A percentile compares a stretch with the other conserved stretches of the same genome.
Conservation (phyloP, 192 early-diverging fungal species). For the Coemansia sp. region DNA sequence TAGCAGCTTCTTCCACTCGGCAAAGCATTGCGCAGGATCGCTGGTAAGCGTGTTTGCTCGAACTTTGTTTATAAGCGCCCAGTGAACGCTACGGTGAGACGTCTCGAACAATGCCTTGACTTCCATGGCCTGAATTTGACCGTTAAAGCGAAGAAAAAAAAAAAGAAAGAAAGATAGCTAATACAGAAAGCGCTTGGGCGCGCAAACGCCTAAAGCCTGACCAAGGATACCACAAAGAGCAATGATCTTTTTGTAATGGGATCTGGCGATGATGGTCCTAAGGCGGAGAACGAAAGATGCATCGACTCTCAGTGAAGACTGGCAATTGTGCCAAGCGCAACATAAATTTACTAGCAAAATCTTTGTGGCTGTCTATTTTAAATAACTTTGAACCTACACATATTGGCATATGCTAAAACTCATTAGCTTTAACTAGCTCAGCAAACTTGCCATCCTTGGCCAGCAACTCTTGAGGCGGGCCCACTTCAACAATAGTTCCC, state of each 20-base stretch:
- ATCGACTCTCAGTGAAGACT: too few relatives aligned
- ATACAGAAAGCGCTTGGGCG: not conserved
- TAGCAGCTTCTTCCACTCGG: constrained; percentile 28
- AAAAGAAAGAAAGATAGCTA: not conserved
- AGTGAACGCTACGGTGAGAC: constrained; percentile 41
- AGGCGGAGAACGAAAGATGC: too few relatives aligned
- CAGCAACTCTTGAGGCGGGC: constrained; percentile 9
- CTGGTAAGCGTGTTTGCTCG: constrained; percentile 8
- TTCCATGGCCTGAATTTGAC: constrained; percentile 12
- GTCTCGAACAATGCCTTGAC: constrained; percentile 18
- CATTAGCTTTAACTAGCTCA: constrained; percentile 2
- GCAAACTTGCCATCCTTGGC: constrained; percentile 11
- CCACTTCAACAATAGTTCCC: constrained; percentile 9
- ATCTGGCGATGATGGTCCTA: not conserved
- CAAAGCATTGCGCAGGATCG: constrained; percentile 1
- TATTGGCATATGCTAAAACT: constrained; percentile 1
- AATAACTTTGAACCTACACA: not conserved
- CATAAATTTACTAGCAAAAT: not conserved
- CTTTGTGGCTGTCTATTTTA: not conserved
- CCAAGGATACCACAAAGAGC: not conserved
- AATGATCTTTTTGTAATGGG: not conserved
- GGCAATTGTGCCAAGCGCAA: not conserved
- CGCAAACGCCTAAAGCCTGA: not conserved
- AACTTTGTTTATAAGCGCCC: constrained; percentile 29
- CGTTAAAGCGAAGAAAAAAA: not conserved